Evolutionary conservation across 2,329 filamentous ascomycete genomes (phyloP).

Genomic region (Westerdykella aurantiaca): DNA sequence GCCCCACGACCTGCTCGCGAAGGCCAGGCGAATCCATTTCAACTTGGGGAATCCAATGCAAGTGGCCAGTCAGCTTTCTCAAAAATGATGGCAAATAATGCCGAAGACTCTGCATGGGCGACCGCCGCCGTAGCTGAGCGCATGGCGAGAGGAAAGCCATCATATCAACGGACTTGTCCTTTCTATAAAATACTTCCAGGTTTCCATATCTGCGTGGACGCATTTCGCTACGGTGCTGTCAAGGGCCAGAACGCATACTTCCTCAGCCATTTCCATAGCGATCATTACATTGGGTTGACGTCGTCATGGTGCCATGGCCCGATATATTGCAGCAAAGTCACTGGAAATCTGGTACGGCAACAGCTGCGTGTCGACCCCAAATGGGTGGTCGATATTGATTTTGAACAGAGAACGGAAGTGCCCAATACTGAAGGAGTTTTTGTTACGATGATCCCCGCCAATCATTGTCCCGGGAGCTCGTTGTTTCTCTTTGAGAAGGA

Average conservation of each 20-base stretch:
- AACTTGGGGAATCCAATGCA: constrained; percentile 41
- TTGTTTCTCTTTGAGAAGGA: constrained; percentile 87
- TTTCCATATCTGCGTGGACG: constrained; percentile 88
- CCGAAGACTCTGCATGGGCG: constrained; percentile 86
- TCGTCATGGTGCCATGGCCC: constrained; percentile 86
- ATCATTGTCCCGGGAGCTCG: constrained; percentile 93
- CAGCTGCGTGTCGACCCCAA: constrained; percentile 81
- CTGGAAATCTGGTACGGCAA: constrained; percentile 78
- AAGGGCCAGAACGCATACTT: constrained; percentile 93
- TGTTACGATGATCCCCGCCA: constrained; percentile 93
- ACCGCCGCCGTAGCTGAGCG: constrained; percentile 74
- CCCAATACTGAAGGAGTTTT: constrained; percentile 74
- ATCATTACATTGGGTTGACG: constrained; percentile 90
- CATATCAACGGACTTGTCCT: constrained; percentile 85
- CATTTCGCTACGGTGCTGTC: constrained; percentile 90
- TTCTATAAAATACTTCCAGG: constrained; percentile 98
- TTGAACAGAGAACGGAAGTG: constrained; percentile 72
- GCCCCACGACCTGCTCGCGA: constrained; percentile 64
- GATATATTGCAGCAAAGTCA: constrained; percentile 93
- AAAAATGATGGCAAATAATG: constrained; percentile 86
- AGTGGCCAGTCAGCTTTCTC: constrained; percentile 67
- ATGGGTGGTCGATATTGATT: constrained; percentile 80
- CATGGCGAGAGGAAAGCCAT: constrained; percentile 73
- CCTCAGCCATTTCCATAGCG: constrained; percentile 94
- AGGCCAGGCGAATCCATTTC: constrained; percentile 74